Evolutionary conservation across 2,329 filamentous ascomycete genomes (phyloP), one percentile per base, ranked within the genome.

Genomic region (Botrytis tulipae): DNA sequence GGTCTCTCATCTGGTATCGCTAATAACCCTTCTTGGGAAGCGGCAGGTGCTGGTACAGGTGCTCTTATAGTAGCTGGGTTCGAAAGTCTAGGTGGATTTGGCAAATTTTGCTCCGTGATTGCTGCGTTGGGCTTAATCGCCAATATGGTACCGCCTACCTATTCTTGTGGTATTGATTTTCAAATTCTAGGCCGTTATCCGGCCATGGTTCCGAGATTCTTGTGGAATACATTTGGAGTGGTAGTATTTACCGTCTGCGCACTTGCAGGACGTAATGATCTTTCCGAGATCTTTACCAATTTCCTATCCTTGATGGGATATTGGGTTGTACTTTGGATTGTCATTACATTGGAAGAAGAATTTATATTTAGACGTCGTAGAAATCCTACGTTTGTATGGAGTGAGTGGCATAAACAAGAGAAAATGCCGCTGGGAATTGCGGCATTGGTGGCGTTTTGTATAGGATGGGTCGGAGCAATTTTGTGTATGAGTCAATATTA

Each of bases 261-360:
- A 0, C 84, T 92, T 25, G 90, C 86, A 0, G 90, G 91, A 0
- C 86, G 89, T 22, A 84, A 86, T 37, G 82, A 89, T 76, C 84
- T 93, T 2, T 87, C 89, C 0, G 85, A 85, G 40, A 91, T 92
- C 73, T 91, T 92, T 79, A 89, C 88, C 18, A 92, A 92, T 79
- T 92, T 92, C 80, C 84, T 92, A 8, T 89, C 89, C 0, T 82
- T 92, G 35, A 92, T 92, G 88, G 91, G 90, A 2, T 92, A 92
- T 81, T 92, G 89, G 90, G 85, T 91, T 25, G 86, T 86, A 22
- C 88, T 91, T 62, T 91, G 89, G 88, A 84, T 91, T 32, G 86
- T 86, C 2, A 90, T 92, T 65, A 83, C 88, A 2, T 80, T 90
- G 3, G 85, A 89, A 78, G 91, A 93, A 78, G 86, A 90, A 67